Conservation (phyloP, 129 eudicot genomes). For the Flaveria linearis region DNA sequence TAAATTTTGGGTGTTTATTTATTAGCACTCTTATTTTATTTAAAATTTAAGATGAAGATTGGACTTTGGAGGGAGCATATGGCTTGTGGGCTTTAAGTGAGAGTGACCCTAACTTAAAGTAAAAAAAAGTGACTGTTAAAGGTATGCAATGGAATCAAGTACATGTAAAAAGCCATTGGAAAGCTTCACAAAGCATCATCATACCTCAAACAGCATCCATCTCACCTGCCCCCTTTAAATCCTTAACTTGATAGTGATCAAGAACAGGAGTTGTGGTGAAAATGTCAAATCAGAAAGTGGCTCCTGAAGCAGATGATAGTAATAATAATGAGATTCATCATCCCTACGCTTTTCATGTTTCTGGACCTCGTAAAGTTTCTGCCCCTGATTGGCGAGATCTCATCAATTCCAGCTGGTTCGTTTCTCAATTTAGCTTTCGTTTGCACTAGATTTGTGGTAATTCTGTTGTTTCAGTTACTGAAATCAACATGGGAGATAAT, state of each 20-base stretch:
- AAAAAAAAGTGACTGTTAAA: constrained; percentile 37
- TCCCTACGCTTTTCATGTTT: constrained; percentile 88
- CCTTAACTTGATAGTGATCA: background rate
- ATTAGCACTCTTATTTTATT: no score
- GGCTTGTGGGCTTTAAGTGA: no score
- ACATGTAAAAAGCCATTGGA: constrained; percentile 13
- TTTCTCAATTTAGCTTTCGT: background rate
- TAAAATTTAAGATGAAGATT: no score
- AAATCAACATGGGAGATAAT: no score
- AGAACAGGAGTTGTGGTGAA: background rate
- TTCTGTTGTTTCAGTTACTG: no score
- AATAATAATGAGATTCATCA: constrained; percentile 28
- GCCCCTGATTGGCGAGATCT: constrained; percentile 85
- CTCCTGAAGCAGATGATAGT: constrained; percentile 9
- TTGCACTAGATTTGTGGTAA: background rate
- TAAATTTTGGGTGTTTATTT: no score
- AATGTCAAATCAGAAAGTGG: constrained; percentile 29
- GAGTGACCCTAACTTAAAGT: no score
- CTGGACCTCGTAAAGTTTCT: constrained; percentile 91
- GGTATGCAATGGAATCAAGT: background rate
- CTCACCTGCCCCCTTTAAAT: background rate
- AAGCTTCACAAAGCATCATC: background rate
- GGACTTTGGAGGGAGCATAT: no score
- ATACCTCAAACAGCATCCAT: background rate
- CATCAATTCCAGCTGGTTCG: constrained; percentile 80